These are phyloP conservation scores for Ceratobasidium theobromae DNA, from an alignment of 1,284 basidiomycete genomes.

Conservation along the genomic window DNA sequence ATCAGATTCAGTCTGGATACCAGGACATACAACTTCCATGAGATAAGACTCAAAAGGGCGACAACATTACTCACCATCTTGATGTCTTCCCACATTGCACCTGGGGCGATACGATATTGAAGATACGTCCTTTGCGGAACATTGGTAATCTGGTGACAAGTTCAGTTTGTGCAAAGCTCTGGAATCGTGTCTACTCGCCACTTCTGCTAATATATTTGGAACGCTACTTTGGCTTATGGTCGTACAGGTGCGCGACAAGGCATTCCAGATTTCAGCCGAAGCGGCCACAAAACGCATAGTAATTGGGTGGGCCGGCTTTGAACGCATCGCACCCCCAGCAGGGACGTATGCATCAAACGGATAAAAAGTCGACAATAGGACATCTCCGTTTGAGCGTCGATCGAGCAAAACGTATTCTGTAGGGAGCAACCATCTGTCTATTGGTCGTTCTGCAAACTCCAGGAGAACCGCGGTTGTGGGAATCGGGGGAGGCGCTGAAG, in stretches of 20 bases:
- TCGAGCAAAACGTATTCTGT: conserved; percentile 26
- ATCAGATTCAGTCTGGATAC: not conserved
- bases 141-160: not conserved
- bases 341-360: conserved; percentile 30
- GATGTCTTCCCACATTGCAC: conserved; percentile 23
- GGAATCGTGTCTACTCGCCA: not conserved
- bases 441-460: conserved; percentile 25
- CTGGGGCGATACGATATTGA: conserved; percentile 22
- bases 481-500: not conserved
- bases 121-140: conserved; percentile 21
- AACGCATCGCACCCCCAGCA: not conserved
- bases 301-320: conserved; percentile 25
- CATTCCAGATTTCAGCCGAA: conserved; percentile 7
- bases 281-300: conserved; percentile 19
- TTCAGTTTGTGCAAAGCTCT: not conserved
- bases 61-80: not conserved
- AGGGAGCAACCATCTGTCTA: conserved; percentile 27
- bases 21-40: not conserved
- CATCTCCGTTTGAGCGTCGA: conserved; percentile 13
- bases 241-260: conserved; percentile 25
- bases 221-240: not conserved
- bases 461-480: conserved; percentile 25
- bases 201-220: conserved; percentile 6
- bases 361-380: conserved; percentile 24
- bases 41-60: not conserved